Conservation (phyloP, 495 filamentous ascomycete species). For the Geopyxis carbonaria region DNA sequence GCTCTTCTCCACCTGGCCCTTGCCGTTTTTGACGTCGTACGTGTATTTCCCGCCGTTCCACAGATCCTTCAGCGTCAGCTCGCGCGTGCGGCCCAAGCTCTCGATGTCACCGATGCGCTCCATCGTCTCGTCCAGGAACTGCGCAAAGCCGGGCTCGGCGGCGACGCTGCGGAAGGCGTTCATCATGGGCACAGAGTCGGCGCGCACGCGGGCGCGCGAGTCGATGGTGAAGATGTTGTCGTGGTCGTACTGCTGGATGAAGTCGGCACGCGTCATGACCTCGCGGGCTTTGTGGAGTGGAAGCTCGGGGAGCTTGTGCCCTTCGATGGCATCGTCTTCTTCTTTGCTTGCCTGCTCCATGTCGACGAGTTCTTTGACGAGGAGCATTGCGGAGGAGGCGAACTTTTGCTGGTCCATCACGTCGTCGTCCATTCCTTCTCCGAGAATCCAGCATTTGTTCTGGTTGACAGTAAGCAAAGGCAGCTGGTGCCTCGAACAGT, state of each 20-base stretch:
- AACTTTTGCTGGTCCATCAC: conserved; percentile 99
- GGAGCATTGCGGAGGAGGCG: conserved; percentile 83
- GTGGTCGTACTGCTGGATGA: conserved; percentile 81
- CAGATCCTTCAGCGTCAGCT: conserved; percentile 71
- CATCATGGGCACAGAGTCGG: conserved; percentile 92
- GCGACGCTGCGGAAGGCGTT: conserved; percentile 76
- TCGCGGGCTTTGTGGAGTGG: conserved; percentile 69
- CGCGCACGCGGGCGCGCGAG: conserved; percentile 68
- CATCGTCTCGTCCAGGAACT: conserved; percentile 66
- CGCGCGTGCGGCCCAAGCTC: conserved; percentile 75
- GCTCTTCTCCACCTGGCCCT: conserved; percentile 19
- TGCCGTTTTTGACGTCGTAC: conserved; percentile 39
- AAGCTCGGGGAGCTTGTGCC: conserved; percentile 62
- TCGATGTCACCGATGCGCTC: conserved; percentile 78
- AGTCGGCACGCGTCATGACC: conserved; percentile 91
- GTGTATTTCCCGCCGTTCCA: conserved; percentile 63
- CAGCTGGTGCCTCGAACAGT: not conserved
- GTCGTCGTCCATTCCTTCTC: conserved; percentile 89
- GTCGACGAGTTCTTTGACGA: conserved; percentile 78
- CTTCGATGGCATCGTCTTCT: conserved; percentile 40
- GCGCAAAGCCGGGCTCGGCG: conserved; percentile 49
- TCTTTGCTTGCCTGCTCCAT: conserved; percentile 45
- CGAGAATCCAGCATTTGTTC: conserved; percentile 89
- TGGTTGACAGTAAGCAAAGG: not conserved
- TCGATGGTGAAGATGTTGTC: conserved; percentile 94